Conservation (phyloP, 192 early-diverging fungal species). For the Helicostylum pulchrum region DNA sequence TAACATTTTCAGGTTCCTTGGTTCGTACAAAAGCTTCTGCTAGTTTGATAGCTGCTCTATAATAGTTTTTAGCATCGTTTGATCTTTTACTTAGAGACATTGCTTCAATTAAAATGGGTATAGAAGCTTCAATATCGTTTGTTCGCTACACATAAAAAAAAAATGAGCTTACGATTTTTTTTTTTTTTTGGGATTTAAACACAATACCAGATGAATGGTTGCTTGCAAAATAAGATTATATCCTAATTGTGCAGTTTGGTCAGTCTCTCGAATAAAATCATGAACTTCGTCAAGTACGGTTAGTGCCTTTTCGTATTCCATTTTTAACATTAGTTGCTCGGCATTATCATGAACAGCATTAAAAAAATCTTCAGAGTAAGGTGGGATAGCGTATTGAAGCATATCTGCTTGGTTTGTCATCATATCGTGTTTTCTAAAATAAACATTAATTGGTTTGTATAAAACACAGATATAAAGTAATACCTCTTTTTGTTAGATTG, state of each 20-base stretch:
- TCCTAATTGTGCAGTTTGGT: slow-evolving; percentile 6
- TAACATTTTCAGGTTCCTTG: background rate
- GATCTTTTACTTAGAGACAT: background rate
- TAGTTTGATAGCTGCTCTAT: background rate
- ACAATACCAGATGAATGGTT: background rate
- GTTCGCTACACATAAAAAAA: background rate
- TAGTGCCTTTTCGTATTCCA: background rate
- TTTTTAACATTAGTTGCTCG: background rate
- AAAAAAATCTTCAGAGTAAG: background rate
- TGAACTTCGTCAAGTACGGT: slow-evolving; percentile 1
- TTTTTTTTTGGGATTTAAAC: background rate
- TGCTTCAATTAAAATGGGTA: slow-evolving; percentile 4
- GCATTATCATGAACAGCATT: background rate
- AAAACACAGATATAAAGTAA: too few relatives aligned
- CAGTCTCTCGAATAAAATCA: background rate
- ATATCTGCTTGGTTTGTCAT: too few relatives aligned
- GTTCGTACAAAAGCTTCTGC: background rate
- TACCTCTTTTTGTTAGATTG: too few relatives aligned
- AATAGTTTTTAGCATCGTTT: slow-evolving; percentile 6
- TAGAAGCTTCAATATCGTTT: background rate
- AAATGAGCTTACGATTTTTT: background rate
- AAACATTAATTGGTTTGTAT: too few relatives aligned
- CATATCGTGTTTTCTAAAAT: too few relatives aligned
- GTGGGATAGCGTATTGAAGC: too few relatives aligned
- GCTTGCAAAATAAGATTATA: slow-evolving; percentile 10